phyloP scores from a whole-genome alignment of 176 grass and related monocot genomes.

The Hordeum marinum region DNA sequence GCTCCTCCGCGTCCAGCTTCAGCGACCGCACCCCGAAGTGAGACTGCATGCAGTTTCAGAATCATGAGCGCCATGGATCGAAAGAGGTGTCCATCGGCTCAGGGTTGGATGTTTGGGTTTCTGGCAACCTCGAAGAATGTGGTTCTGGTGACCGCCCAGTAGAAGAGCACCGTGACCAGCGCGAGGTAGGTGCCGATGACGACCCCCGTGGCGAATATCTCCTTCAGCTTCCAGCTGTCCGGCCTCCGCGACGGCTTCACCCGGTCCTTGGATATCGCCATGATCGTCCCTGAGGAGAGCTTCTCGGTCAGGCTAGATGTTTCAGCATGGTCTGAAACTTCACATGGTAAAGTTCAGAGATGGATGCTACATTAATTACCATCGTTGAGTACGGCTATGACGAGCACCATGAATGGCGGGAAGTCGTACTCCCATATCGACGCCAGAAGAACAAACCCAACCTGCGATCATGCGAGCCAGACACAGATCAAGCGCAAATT shows the following conservation, averaged over 20 bases:
- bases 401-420: slow-evolving; percentile 87
- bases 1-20: slow-evolving; percentile 34
- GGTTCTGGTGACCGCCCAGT: slow-evolving; percentile 55
- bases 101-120: background rate
- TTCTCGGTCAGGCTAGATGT: background rate
- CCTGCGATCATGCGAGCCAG: slow-evolving; percentile 25
- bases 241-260: slow-evolving; percentile 58
- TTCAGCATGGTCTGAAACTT: background rate
- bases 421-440: slow-evolving; percentile 86
- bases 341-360: slow-evolving; percentile 9
- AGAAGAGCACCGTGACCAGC: slow-evolving; percentile 77
- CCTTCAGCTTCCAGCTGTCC: slow-evolving; percentile 74
- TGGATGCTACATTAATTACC: slow-evolving; percentile 41
- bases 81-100: background rate
- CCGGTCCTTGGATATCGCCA: slow-evolving; percentile 87
- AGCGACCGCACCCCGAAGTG: slow-evolving; percentile 62
- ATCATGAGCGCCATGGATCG: background rate
- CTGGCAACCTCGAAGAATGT: slow-evolving; percentile 65
- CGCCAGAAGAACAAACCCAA: slow-evolving; percentile 79
- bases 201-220: slow-evolving; percentile 75
- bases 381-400: slow-evolving; percentile 85
- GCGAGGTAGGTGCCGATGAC: slow-evolving; percentile 82
- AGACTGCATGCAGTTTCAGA: slow-evolving; percentile 37
- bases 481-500: background rate
- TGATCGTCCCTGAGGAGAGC: slow-evolving; percentile 63